phyloP scores from a whole-genome alignment of 345 rosid genomes.

The Pelargonium nanum region DNA sequence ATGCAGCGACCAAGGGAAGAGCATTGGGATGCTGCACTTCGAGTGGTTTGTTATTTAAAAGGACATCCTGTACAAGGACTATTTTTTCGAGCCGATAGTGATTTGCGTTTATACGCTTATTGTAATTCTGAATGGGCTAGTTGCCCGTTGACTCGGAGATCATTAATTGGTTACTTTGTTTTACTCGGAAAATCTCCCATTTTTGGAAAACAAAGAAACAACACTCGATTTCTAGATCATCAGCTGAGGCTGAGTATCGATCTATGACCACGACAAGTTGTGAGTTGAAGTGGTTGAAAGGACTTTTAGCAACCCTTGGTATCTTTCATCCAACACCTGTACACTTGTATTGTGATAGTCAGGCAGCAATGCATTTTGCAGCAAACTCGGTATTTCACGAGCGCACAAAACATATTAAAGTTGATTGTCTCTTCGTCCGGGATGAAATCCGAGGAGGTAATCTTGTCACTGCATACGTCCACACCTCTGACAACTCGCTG shows the following conservation, averaged over 20 bases:
- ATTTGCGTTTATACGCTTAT: background rate
- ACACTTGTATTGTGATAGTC: background rate
- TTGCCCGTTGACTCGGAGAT: background rate
- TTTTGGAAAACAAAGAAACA: slow-evolving; percentile 7
- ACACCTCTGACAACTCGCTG: background rate
- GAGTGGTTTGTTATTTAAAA: background rate
- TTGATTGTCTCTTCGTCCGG: slow-evolving; percentile 3
- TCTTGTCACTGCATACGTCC: background rate
- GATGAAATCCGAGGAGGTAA: background rate
- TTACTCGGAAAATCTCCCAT: background rate
- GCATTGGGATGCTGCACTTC: slow-evolving; percentile 1
- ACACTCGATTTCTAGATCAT: background rate
- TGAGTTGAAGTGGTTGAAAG: background rate
- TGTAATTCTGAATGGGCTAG: background rate
- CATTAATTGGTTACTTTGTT: background rate
- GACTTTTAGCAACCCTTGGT: background rate
- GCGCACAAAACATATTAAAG: slow-evolving; percentile 4
- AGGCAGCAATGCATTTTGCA: background rate
- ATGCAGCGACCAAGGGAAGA: background rate
- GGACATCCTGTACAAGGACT: background rate
- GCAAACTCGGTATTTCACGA: slow-evolving; percentile 1
- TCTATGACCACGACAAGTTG: background rate
- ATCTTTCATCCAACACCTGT: background rate
- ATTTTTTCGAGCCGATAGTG: background rate
- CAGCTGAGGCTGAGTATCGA: background rate